Conservation (phyloP, 345 rosid species). For the Melaleuca alternifolia region DNA sequence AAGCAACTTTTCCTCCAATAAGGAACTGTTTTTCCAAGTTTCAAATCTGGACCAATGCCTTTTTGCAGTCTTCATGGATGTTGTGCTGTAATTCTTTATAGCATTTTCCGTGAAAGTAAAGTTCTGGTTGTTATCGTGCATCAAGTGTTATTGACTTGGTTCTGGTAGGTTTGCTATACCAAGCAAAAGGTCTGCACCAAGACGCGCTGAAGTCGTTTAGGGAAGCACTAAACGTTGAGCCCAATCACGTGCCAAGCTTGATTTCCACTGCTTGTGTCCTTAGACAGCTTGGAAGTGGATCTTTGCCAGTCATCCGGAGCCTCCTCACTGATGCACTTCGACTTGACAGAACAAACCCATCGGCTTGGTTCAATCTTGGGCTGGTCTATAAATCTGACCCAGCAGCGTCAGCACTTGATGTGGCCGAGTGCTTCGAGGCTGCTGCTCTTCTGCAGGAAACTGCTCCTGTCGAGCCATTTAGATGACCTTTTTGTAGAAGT, state of each 20-base stretch:
- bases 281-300: constrained; percentile 19
- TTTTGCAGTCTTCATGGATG: neutral
- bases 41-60: neutral
- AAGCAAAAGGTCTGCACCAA: constrained; percentile 30
- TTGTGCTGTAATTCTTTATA: neutral
- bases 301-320: constrained; percentile 25
- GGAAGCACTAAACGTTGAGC: constrained; percentile 43
- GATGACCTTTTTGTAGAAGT: constrained; percentile 13
- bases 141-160: neutral
- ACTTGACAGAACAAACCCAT: constrained; percentile 37
- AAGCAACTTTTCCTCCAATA: neutral
- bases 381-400: constrained; percentile 33
- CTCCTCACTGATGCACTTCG: constrained; percentile 46
- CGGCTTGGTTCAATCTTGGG: constrained; percentile 61
- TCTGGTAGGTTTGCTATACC: constrained; percentile 30
- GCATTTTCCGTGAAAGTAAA: neutral
- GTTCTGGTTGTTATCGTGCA: neutral
- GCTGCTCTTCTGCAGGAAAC: constrained; percentile 47
- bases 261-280: constrained; percentile 42
- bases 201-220: constrained; percentile 40
- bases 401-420: constrained; percentile 21
- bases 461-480: constrained; percentile 51
- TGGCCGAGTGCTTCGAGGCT: constrained; percentile 51
- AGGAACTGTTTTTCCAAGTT: neutral
- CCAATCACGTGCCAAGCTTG: constrained; percentile 48